A percentile compares a stretch with the other conserved stretches of the same genome.
Conservation (phyloP, 2,329 filamentous ascomycete genomes). For the Neonectria magnoliae region DNA sequence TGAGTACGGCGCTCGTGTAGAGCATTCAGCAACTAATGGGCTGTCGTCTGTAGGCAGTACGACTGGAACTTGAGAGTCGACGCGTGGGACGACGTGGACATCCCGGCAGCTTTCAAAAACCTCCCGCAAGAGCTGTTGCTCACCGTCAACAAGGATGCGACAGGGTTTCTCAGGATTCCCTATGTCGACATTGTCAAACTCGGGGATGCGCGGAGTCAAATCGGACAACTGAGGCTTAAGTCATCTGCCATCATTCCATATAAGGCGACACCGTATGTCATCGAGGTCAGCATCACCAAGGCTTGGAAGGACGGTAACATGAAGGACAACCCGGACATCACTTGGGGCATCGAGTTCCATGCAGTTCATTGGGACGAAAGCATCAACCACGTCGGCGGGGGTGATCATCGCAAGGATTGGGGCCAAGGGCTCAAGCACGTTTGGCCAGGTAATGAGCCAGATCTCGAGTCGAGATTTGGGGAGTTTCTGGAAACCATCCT, state of each 20-base stretch:
- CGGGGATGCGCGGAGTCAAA: constrained; percentile 4
- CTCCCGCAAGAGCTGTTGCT: constrained; percentile 39
- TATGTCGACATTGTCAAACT: constrained; percentile 26
- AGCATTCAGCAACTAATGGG: constrained; percentile 17
- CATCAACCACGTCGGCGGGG: constrained; percentile 42
- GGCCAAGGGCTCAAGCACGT: constrained; percentile 43
- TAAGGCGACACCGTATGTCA: constrained; percentile 44
- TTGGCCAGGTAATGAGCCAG: constrained; percentile 44
- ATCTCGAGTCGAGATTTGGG: constrained; percentile 41
- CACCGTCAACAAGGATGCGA: not conserved
- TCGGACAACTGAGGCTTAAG: constrained; percentile 39
- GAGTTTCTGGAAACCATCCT: constrained; percentile 46
- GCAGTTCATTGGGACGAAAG: constrained; percentile 51
- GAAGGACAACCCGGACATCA: constrained; percentile 34
- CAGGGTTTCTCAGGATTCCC: constrained; percentile 26
- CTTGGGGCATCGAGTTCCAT: constrained; percentile 47
- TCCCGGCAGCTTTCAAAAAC: constrained; percentile 30
- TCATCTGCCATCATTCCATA: constrained; percentile 45
- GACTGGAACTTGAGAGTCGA: constrained; percentile 50
- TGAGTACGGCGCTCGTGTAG: constrained; percentile 26
- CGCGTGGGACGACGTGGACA: constrained; percentile 33
- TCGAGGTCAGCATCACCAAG: constrained; percentile 47
- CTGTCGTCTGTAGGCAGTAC: constrained; percentile 36
- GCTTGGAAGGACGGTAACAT: constrained; percentile 37
- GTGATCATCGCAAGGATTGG: constrained; percentile 44